Percentiles rank a stretch among this genome's conserved stretches.
These are phyloP conservation scores for Macrolepiota dolichaula DNA, from an alignment of 768 basidiomycete genomes.

Conservation along the genomic window DNA sequence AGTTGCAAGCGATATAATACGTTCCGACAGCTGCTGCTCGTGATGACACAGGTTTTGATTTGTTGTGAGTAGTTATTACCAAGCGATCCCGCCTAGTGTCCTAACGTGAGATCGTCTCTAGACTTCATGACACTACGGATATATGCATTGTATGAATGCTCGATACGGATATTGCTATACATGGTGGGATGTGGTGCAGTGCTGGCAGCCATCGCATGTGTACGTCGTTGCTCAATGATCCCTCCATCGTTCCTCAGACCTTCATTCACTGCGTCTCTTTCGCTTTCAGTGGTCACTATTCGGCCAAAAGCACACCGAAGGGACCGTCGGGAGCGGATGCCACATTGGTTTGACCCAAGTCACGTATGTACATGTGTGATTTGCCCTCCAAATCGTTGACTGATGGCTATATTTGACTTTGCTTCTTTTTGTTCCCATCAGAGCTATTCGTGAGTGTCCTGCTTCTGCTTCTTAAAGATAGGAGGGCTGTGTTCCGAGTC, in stretches of 20 bases:
- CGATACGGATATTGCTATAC: slow-evolving; percentile 30
- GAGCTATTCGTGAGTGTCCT: slow-evolving; percentile 10
- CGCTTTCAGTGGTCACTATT: slow-evolving; percentile 39
- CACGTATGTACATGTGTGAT: slow-evolving; percentile 22
- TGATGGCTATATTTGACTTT: not conserved
- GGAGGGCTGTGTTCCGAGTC: not conserved
- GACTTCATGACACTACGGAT: slow-evolving; percentile 45
- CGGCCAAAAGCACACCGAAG: slow-evolving; percentile 29
- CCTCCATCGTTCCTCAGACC: not conserved
- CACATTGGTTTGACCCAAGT: slow-evolving; percentile 26
- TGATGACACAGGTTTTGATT: slow-evolving; percentile 43
- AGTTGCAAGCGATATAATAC: slow-evolving; percentile 38
- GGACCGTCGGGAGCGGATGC: slow-evolving; percentile 27
- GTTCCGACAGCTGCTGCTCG: slow-evolving; percentile 38
- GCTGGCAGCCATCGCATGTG: slow-evolving; percentile 29
- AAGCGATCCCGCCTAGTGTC: not conserved
- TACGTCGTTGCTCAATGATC: slow-evolving; percentile 21
- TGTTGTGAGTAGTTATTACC: slow-evolving; percentile 31
- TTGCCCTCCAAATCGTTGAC: not conserved
- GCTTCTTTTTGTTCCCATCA: not conserved
- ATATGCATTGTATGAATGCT: slow-evolving; percentile 46
- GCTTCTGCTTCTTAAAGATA: not conserved
- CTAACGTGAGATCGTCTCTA: slow-evolving; percentile 12
- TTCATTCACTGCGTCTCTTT: not conserved
- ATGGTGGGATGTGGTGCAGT: slow-evolving; percentile 29